Base-by-base conservation (phyloP, 169 alveolate species). In the Cytauxzoon felis region DNA sequence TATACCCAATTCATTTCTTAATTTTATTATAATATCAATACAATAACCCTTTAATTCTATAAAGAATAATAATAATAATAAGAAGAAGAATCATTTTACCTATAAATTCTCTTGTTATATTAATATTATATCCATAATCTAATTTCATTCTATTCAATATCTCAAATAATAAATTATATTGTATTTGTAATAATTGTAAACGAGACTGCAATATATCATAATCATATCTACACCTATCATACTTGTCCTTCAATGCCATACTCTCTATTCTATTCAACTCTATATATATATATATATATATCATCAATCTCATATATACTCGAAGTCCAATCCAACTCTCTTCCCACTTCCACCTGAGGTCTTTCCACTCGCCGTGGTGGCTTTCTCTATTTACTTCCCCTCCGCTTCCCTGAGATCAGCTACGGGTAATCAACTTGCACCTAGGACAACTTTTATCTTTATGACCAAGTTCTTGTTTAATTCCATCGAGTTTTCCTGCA, bases 51-150 rank as follows among this genome's bases (percentile, higher is more conserved):
- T 59, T 19, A 43, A 9, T 26, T 59, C 69, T 59, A 43, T 33
- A 9, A 5, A 38, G 18, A 38, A 16, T 9, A 23, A n/a, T 54
- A 21, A 29, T 19, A 1, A 1, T 54, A 16, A 16, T 1, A 27
- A n/a, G n/a, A n/a, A n/a, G 45, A 38, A 38, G 45, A n/a, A n/a
- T n/a, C n/a, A n/a, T n/a, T 48, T 38, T 21, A 59, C 69, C 69
- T 40, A 59, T 59, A 48, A 59, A 59, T 33, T 43, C 56, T 26
- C 47, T 43, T 13, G 47, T 29, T n/a, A 42, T 54, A 57, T 59
- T 13, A 27, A 29, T 23, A 27, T 11, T 59, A 7, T 26, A 4
- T 16, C 47, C 40, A 26, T 40, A 43, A 13, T 59, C 33, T 16
- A 43, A 40, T 24, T 59, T 19, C 2, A 59, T 9, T 27, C 38